Evolutionary conservation across 192 early-diverging fungal genomes (phyloP), one percentile per base, ranked within the genome.

Genomic region (Chytriomyces sp.): DNA sequence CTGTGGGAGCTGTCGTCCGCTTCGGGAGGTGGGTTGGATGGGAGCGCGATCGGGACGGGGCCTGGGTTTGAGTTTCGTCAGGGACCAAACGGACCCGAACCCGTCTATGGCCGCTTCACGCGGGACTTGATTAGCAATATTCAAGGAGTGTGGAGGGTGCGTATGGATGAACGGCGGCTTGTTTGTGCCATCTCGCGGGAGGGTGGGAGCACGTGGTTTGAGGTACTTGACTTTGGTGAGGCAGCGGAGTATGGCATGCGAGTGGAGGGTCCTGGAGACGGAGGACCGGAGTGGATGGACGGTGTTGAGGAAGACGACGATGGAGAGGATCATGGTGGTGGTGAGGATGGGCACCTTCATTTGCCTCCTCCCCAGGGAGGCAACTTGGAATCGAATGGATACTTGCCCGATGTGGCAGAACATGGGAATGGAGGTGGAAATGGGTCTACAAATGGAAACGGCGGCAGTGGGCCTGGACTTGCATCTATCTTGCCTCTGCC

Each of bases 141-240:
- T n/a, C 81, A 84, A 17, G 92, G 94, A 14, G 95, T 99, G 0
- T 99, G 98, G 98, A 89, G 95, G 67, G 92, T 96, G 30, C 79
- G 88, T 62, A 98, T 99, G 89, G 94, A 98, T 79, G 88, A 92
- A 55, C 84, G 70, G 19, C 26, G 84, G 87, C 30, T 89, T 86
- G 61, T 97, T 82, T 80, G 92, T 92, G 38, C 94, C 0, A 72
- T 85, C 5, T 79, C 85, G 68, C 75, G 84, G 38, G 85, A 87
- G 59, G 83, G 75, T 5, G 74, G 73, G 0, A 39, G 84, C 0
- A 93, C 93, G 1, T 93, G 86, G 76, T 93, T 94, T 76, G 91
- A 92, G 76, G 90, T 94, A 17, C 75, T 94, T 33, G 93, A 94
- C 70, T 94, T 91, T 85, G 85, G 88, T 10, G 84, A 92, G 57